Base-by-base conservation (phyloP, 495 filamentous ascomycete species). In the Podospora bellae-mahoneyi region DNA sequence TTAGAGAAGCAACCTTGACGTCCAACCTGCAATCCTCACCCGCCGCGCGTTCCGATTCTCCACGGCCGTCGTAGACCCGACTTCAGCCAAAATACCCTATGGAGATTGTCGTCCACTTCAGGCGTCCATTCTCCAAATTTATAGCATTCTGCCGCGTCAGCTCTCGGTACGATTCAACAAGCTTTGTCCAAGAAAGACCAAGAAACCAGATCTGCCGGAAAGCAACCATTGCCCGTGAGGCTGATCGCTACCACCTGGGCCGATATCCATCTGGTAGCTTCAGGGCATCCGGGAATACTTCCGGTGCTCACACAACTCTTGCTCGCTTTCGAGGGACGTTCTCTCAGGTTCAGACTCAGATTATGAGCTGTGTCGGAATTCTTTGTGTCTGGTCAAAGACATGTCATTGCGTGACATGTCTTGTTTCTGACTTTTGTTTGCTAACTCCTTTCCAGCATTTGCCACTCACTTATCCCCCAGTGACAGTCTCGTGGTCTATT, bases 61-160 rank as follows among this genome's bases (percentile, higher is more conserved):
- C 72, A 72, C 70, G 28, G 62, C 66, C 55, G 66, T 68, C 67
- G 69, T 69, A 39, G 58, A 34, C 1, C 55, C 57, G 66, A 76
- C 67, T 74, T 76, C 74, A 76, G 74, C 74, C 74, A 72, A 69
- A 76, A 76, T 76, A 39, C 68, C 67, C 53, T 19, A 61, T 68
- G 55, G 68, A 69, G 65, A 64, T 71, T 66, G 64, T 27, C 34
- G n/a, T 58, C 16, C 23, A n/a, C 19, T 57, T 53, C 30, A 26
- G 3, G 32, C 56, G 54, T 32, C 59, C 23, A 48, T 66, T 65
- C 60, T 67, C 71, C 64, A 73, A 72, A 73, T 71, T 73, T 72
- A 55, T 68, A 62, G 62, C 53, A 64, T 72, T 70, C 64, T 74
- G 70, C 72, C 72, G 67, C 69, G 68, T 72, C 72, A 68, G 53